Evolutionary conservation across 2,329 filamentous ascomycete genomes (phyloP), one percentile per base, ranked within the genome.

Genomic region (Penicillium sp.): DNA sequence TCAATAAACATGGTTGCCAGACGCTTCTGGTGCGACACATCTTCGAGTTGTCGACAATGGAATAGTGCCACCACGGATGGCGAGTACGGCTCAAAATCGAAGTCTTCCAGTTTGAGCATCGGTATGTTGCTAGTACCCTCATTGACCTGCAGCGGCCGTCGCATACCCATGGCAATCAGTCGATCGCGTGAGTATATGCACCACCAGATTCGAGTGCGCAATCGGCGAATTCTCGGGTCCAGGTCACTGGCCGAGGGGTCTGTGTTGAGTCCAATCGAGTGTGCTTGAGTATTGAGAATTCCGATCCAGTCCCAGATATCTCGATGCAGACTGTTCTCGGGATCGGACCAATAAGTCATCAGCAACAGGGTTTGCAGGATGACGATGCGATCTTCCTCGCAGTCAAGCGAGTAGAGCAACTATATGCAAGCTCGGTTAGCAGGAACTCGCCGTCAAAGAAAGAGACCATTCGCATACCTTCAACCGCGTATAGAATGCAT

Each of bases 231-330:
- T 47, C 83, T 81, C 1, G 77, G 76, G 18, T 89, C 83, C 81
- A 95, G 89, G 66, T 85, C 86, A 41, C 82, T 81, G 2, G 91
- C 55, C 13, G 64, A 50, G 6, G 67, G 90, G 66, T 95, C 90
- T 62, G 90, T 88, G 73, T 96, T 91, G 10, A 96, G 81, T 3
- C 92, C 91, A 63, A 96, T 95, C 3, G 91, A 95, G 73, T 95
- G 90, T 51, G 91, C 91, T 50, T 95, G 82, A 4, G 91, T 95
- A 56, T 94, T 93, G 41, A 91, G 92, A 22, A 96, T 89, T 16
- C 92, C 92, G 86, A 96, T 95, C 92, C 91, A 96, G 70, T 96
- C 91, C 89, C 92, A 95, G 49, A 91, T 96, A 73, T 96, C 92
- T 75, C 96, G 95, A 72, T 95, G 90, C 70, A 71, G 69, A 44